Conservation (phyloP, 2,329 filamentous ascomycete species). For the Aspergillus viridinutans region DNA sequence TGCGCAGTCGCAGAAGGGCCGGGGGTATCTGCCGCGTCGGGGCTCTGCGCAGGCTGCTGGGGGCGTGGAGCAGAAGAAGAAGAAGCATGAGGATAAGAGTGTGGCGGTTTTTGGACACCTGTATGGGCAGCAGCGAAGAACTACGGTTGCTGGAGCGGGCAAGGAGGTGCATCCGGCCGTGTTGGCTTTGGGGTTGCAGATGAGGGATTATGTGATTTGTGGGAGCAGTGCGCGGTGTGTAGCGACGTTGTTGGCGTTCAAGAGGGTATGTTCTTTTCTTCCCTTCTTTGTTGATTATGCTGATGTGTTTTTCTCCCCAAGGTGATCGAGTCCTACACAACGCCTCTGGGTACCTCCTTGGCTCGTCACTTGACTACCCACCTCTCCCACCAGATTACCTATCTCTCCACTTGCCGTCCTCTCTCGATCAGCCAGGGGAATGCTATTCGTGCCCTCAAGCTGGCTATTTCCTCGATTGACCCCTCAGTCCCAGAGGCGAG, state of each 20-base stretch:
- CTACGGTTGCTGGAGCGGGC: constrained; percentile 55
- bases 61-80: constrained; percentile 46
- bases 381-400: constrained; percentile 92
- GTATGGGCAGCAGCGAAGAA: constrained; percentile 68
- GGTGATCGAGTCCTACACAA: constrained; percentile 91
- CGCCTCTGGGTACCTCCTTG: constrained; percentile 76
- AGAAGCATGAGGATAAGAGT: constrained; percentile 61
- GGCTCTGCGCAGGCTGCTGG: constrained; percentile 36
- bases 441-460: constrained; percentile 89
- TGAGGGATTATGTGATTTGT: constrained; percentile 81
- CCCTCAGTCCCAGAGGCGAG: constrained; percentile 76
- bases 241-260: constrained; percentile 83
- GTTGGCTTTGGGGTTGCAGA: constrained; percentile 79
- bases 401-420: constrained; percentile 87
- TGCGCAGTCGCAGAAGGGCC: constrained; percentile 27
- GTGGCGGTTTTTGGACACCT: constrained; percentile 79
- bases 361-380: constrained; percentile 89
- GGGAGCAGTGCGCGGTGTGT: constrained; percentile 86
- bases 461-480: constrained; percentile 85
- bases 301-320: constrained; percentile 36
- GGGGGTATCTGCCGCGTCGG: constrained; percentile 30
- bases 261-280: constrained; percentile 57
- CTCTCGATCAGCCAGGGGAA: constrained; percentile 97
- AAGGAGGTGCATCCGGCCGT: constrained; percentile 83
- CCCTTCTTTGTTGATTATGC: constrained; percentile 1